These are phyloP conservation scores for Balansia obtecta DNA, from an alignment of 2,329 filamentous ascomycete species.

Conservation along the genomic window DNA sequence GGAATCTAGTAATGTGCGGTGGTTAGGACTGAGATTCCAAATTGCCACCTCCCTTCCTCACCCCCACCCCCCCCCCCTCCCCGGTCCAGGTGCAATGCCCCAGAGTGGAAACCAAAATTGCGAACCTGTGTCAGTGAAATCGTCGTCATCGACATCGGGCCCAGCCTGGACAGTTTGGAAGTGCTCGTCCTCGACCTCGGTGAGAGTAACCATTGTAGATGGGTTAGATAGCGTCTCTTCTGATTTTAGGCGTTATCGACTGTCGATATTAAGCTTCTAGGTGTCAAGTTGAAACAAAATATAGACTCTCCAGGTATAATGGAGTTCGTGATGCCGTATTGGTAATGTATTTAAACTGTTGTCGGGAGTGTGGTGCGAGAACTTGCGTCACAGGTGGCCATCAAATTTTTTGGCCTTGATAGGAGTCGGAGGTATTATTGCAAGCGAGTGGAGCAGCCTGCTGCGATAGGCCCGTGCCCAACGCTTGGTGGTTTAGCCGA, in stretches of 20 bases:
- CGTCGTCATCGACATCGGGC: conserved; percentile 75
- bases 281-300: no score
- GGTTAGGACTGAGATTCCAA: conserved; percentile 1
- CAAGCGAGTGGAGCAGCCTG: neutral
- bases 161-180: conserved; percentile 61
- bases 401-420: conserved; percentile 3
- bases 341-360: neutral
- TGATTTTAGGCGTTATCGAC: neutral
- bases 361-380: neutral
- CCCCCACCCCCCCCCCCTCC: no score
- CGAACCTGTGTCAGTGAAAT: conserved; percentile 87
- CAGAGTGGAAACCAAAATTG: conserved; percentile 4
- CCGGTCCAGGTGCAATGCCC: neutral
- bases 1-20: conserved; percentile 42
- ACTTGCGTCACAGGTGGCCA: conserved; percentile 1
- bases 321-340: neutral
- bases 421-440: neutral
- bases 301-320: neutral
- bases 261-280: no score
- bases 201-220: conserved; percentile 79
- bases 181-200: conserved; percentile 94
- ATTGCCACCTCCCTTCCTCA: no score
- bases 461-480: neutral
- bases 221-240: neutral
- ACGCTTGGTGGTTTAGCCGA: conserved; percentile 1